Conservation (phyloP, 257 asterid genomes). For the Ballota nigra region DNA sequence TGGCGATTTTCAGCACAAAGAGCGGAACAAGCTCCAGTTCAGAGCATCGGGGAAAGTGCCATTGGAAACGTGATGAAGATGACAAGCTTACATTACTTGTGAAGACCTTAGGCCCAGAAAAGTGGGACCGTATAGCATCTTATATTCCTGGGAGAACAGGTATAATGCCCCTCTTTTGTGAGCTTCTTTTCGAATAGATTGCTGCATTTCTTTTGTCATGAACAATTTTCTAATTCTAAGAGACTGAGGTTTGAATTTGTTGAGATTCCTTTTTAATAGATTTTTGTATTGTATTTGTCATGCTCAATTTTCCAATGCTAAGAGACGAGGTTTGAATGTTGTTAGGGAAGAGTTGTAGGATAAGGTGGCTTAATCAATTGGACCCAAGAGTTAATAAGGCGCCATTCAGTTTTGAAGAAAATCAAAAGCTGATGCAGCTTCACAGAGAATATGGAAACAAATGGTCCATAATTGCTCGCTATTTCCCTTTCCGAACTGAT, state of each 20-base stretch:
- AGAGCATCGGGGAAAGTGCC: slow-evolving; percentile 20
- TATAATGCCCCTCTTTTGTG: slow-evolving; percentile 5
- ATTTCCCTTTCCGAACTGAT: slow-evolving; percentile 39
- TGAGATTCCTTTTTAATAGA: neutral
- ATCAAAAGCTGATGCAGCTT: slow-evolving; percentile 28
- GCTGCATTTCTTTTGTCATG: neutral
- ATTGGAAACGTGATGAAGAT: slow-evolving; percentile 44
- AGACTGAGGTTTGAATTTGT: neutral
- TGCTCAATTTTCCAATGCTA: slow-evolving; percentile 1
- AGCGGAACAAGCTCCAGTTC: neutral
- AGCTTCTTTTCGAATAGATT: neutral
- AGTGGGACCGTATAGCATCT: slow-evolving; percentile 38
- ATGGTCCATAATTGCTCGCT: slow-evolving; percentile 36
- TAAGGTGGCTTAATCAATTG: slow-evolving; percentile 51
- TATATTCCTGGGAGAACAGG: slow-evolving; percentile 42
- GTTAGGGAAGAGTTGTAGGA: slow-evolving; percentile 49
- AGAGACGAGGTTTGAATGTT: slow-evolving; percentile 4
- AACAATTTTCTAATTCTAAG: neutral
- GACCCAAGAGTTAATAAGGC: slow-evolving; percentile 30
- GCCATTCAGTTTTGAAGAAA: slow-evolving; percentile 37
- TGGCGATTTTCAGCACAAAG: slow-evolving; percentile 17
- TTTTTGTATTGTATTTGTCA: neutral
- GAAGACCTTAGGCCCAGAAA: slow-evolving; percentile 24
- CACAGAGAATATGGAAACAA: slow-evolving; percentile 33
- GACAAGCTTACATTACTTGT: slow-evolving; percentile 23